Evolutionary conservation across 345 rosid species (phyloP).

Genomic region (Camelina neglecta): DNA sequence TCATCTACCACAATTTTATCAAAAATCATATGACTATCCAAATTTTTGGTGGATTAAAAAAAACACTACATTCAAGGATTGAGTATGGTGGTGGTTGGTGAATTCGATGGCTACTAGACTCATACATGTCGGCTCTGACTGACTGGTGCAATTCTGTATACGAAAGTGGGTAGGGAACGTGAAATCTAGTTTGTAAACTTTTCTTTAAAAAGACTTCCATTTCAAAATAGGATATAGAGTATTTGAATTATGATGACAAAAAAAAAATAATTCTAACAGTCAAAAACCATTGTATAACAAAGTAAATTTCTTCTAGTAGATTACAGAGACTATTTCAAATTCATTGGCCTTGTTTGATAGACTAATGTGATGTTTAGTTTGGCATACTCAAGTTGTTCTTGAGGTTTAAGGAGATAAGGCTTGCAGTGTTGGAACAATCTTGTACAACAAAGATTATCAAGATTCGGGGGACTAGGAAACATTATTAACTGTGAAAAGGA

Average conservation of each 20-base stretch:
- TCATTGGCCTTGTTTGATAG: not conserved
- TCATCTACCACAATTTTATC: not conserved
- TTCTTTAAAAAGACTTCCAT: not conserved
- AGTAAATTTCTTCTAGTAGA: not conserved
- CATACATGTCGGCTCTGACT: not conserved
- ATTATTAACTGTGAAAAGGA: not conserved
- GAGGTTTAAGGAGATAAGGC: not conserved
- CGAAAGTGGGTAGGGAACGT: not conserved
- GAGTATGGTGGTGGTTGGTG: not conserved
- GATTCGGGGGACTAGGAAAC: not conserved
- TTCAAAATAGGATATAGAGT: not conserved
- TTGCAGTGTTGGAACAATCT: not conserved
- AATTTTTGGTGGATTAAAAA: not conserved
- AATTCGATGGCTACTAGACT: not conserved
- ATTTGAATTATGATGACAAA: not conserved
- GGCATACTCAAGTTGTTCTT: not conserved
- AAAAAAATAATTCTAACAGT: not conserved
- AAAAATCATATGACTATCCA: constrained; percentile 1
- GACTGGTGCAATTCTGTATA: not conserved
- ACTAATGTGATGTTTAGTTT: not conserved
- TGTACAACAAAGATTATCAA: not conserved
- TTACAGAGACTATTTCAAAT: not conserved
- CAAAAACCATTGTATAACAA: not conserved
- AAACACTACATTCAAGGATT: not conserved
- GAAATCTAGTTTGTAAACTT: no score